Conservation (phyloP, 768 basidiomycete species). For the Clavulina sp. region DNA sequence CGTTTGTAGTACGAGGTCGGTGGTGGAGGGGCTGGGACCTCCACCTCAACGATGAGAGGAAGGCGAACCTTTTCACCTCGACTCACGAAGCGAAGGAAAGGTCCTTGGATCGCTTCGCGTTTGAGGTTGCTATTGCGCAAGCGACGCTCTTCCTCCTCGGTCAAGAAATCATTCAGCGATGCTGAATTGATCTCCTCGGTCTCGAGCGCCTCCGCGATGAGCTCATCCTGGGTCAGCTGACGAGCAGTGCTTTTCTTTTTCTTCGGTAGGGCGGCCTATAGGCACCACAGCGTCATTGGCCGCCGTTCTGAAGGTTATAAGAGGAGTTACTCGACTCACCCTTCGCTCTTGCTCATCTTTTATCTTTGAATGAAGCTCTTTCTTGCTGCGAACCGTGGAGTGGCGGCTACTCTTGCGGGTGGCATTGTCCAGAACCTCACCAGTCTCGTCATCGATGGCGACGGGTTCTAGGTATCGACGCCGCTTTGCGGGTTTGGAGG, state of each 20-base stretch:
- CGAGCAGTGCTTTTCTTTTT: slow-evolving; percentile 37
- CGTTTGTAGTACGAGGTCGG: neutral
- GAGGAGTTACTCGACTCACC: slow-evolving; percentile 21
- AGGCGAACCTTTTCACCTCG: slow-evolving; percentile 32
- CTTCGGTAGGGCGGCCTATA: slow-evolving; percentile 34
- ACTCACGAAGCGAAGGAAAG: slow-evolving; percentile 56
- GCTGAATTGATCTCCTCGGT: slow-evolving; percentile 73
- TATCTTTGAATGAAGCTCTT: slow-evolving; percentile 9
- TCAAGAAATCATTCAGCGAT: slow-evolving; percentile 64
- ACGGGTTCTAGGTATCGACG: slow-evolving; percentile 38
- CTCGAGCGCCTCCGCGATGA: slow-evolving; percentile 67
- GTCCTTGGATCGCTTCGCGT: slow-evolving; percentile 43
- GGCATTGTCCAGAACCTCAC: slow-evolving; percentile 30
- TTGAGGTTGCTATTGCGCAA: slow-evolving; percentile 40
- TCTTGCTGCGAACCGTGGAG: slow-evolving; percentile 45
- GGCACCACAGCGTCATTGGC: neutral
- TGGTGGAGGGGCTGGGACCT: neutral
- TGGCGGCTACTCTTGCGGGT: slow-evolving; percentile 15
- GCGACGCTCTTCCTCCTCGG: slow-evolving; percentile 66
- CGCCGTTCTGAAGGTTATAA: neutral
- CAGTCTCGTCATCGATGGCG: slow-evolving; percentile 41
- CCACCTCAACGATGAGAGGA: slow-evolving; percentile 4
- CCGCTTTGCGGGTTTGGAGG: slow-evolving; percentile 10
- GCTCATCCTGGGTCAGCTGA: slow-evolving; percentile 58
- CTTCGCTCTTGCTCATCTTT: slow-evolving; percentile 47